phyloP scores from a whole-genome alignment of 768 basidiomycete species.

The Kwoniella botswanensis region DNA sequence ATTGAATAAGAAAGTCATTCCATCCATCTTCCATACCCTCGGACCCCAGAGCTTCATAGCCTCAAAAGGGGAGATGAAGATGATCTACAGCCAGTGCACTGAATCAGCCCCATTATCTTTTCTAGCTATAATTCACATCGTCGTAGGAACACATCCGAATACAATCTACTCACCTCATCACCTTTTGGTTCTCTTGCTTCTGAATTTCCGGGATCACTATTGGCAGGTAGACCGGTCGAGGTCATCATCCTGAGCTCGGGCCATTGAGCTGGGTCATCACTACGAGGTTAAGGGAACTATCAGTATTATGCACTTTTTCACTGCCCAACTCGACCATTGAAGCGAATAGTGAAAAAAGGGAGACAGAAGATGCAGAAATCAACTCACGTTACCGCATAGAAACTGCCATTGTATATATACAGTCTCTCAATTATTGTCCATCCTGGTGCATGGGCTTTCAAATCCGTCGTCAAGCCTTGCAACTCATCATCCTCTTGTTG shows the following conservation, averaged over 20 bases:
- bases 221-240: slow-evolving; percentile 68
- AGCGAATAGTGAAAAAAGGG: too few species aligned
- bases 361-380: too few species aligned
- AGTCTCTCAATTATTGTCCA: slow-evolving; percentile 55
- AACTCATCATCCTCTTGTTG: slow-evolving; percentile 40
- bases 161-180: slow-evolving; percentile 63
- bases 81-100: slow-evolving; percentile 28
- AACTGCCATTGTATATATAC: slow-evolving; percentile 51
- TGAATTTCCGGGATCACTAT: slow-evolving; percentile 69
- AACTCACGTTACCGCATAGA: slow-evolving; percentile 56
- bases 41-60: slow-evolving; percentile 70
- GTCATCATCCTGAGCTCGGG: slow-evolving; percentile 64
- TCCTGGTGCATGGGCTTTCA: slow-evolving; percentile 48
- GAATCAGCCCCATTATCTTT: background rate
- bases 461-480: slow-evolving; percentile 27
- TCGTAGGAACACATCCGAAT: too few species aligned
- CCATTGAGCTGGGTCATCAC: slow-evolving; percentile 42
- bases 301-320: slow-evolving; percentile 1
- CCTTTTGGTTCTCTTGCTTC: slow-evolving; percentile 70
- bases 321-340: too few species aligned
- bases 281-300: slow-evolving; percentile 4
- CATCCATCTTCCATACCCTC: slow-evolving; percentile 70
- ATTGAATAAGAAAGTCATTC: slow-evolving; percentile 65
- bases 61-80: slow-evolving; percentile 66
- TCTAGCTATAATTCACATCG: too few species aligned